A percentile compares a stretch with the other conserved stretches of the same genome.
Conservation (phyloP, 208 protist species). For the Trypanosoma platydactyli region DNA sequence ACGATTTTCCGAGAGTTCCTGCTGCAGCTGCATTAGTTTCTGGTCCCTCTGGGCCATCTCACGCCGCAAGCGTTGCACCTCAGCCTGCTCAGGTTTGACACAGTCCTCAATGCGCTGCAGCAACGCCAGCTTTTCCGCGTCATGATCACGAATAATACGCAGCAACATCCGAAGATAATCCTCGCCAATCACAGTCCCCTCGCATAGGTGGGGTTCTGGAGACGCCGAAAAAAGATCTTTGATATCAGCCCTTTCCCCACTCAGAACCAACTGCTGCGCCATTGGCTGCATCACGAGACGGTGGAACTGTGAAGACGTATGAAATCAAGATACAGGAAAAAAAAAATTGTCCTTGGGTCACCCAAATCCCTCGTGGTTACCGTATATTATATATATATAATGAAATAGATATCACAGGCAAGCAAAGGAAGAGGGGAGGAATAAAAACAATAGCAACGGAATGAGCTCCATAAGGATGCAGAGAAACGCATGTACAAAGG, state of each 20-base stretch:
- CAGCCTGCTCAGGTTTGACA: constrained; percentile 26
- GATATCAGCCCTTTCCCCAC: constrained; percentile 5
- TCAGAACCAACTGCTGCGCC: not conserved
- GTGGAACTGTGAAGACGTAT: not conserved
- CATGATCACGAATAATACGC: constrained; percentile 27
- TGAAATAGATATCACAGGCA: constrained; percentile 1
- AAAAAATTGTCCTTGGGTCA: constrained; percentile 9
- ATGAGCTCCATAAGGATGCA: constrained; percentile 7
- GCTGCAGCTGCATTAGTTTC: constrained; percentile 25
- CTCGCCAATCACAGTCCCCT: constrained; percentile 17
- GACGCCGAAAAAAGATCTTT: constrained; percentile 2
- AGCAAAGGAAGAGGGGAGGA: too few species aligned
- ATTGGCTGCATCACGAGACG: not conserved
- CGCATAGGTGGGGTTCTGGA: not conserved
- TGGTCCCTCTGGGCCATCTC: constrained; percentile 5
- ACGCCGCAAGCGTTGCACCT: constrained; percentile 24
- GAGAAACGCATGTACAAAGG: constrained; percentile 10
- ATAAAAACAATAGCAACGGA: constrained; percentile 1
- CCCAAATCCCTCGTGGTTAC: too few species aligned
- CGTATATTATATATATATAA: too few species aligned
- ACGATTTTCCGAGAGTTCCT: constrained; percentile 39
- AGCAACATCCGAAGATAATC: constrained; percentile 35
- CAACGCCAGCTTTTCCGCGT: constrained; percentile 36
- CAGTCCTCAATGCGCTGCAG: constrained; percentile 21
- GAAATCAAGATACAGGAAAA: constrained; percentile 7